Percentiles rank a stretch among this genome's conserved stretches.
Evolutionary conservation across 2,329 filamentous ascomycete species (phyloP).

Genomic region (Lojkania enalia): DNA sequence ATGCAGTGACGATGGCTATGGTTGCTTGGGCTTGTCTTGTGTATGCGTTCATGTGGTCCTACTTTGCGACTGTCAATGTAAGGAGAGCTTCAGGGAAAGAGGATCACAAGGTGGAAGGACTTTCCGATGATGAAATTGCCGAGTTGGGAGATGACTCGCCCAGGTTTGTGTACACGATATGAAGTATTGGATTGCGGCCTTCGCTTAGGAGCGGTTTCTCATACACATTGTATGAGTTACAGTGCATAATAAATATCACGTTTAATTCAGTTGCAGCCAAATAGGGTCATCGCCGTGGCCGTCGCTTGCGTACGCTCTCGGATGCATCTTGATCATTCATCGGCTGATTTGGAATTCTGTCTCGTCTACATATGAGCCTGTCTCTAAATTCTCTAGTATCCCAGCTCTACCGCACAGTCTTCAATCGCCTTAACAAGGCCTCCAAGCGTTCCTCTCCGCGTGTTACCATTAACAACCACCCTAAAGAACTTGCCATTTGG

Average conservation of each 20-base stretch:
- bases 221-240: no score
- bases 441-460: conserved; percentile 62
- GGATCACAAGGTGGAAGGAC: conserved; percentile 44
- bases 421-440: conserved; percentile 64
- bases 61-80: conserved; percentile 44
- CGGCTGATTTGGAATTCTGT: no score
- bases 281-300: no score
- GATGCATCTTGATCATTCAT: no score
- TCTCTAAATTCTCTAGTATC: no score
- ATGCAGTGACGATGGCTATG: conserved; percentile 57
- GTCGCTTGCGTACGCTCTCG: no score
- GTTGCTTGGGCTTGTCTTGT: conserved; percentile 47
- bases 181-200: no score
- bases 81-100: conserved; percentile 46
- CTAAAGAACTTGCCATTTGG: conserved; percentile 67
- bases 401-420: conserved; percentile 45
- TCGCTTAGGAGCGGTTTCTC: no score
- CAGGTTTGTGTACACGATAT: conserved; percentile 48
- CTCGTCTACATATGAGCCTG: no score
- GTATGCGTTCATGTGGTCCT: conserved; percentile 45
- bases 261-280: no score
- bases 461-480: conserved; percentile 68
- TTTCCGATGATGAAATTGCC: conserved; percentile 49
- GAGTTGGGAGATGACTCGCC: conserved; percentile 53
- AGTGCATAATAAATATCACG: no score